phyloP scores from a whole-genome alignment of 768 basidiomycete genomes.

The Tricholoma saponaceum region DNA sequence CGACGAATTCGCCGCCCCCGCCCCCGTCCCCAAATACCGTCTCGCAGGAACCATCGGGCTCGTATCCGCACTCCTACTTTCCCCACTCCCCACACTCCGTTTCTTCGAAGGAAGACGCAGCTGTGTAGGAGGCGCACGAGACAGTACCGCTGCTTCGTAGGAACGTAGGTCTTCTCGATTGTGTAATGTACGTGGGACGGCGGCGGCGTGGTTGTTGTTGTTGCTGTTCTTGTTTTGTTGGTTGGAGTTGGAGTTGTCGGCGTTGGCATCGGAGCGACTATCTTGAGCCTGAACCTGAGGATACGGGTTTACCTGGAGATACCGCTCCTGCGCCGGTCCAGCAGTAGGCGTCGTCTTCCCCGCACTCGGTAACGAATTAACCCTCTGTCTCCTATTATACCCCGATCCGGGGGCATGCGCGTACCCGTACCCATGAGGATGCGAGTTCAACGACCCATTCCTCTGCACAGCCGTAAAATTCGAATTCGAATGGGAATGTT shows the following conservation, averaged over 20 bases:
- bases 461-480: not conserved
- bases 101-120: conserved; percentile 42
- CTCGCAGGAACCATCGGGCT: conserved; percentile 12
- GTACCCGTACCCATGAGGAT: no score
- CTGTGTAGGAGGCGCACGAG: conserved; percentile 26
- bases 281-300: not conserved
- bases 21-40: not conserved
- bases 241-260: not conserved
- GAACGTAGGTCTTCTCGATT: conserved; percentile 60
- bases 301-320: not conserved
- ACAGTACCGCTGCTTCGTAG: conserved; percentile 71
- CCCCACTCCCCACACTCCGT: conserved; percentile 4
- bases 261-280: not conserved
- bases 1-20: conserved; percentile 22
- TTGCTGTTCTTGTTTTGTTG: not conserved
- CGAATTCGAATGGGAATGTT: not conserved
- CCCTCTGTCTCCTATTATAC: not conserved
- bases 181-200: conserved; percentile 37
- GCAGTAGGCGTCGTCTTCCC: not conserved
- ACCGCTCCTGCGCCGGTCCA: not conserved
- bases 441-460: not conserved
- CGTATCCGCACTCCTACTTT: conserved; percentile 2
- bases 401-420: no score
- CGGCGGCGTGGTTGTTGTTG: not conserved
- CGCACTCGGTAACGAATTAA: not conserved